A percentile compares a stretch with the other conserved stretches of the same genome.
Evolutionary conservation across 768 basidiomycete genomes (phyloP).

Genomic region (Tricholomella constricta): DNA sequence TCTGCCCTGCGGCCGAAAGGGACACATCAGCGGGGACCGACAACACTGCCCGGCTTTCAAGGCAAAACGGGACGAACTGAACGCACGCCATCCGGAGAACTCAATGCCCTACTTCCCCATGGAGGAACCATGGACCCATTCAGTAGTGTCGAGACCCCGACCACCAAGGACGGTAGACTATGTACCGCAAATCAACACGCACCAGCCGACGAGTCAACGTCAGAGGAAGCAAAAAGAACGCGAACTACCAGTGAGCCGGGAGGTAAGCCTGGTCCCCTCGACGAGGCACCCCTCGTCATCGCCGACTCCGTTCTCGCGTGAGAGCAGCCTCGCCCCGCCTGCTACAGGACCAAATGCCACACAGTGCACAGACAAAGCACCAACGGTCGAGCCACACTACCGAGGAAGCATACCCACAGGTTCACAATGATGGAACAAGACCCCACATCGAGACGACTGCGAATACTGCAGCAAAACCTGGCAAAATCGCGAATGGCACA

Average conservation of each 20-base stretch:
- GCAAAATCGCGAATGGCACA: background rate
- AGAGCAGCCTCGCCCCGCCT: too few relatives aligned
- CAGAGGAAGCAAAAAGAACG: background rate
- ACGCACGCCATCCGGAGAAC: constrained; percentile 7
- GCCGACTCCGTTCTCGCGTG: too few relatives aligned
- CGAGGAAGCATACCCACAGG: background rate
- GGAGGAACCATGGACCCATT: background rate
- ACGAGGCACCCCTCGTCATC: background rate
- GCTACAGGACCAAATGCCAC: background rate
- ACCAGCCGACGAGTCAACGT: too few relatives aligned
- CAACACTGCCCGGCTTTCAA: constrained; percentile 18
- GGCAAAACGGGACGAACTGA: background rate
- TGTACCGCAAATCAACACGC: background rate
- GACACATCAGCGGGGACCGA: constrained; percentile 23
- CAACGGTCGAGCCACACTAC: background rate
- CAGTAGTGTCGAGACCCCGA: background rate
- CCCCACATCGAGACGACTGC: background rate
- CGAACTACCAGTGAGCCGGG: background rate
- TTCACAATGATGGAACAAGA: background rate
- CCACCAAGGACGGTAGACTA: too few relatives aligned
- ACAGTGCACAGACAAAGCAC: background rate
- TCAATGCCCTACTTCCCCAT: constrained; percentile 12
- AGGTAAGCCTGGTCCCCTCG: background rate
- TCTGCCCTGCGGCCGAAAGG: too few relatives aligned
- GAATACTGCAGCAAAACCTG: too few relatives aligned